Evolutionary conservation across 148 eudicot species (phyloP), one percentile per base, ranked within the genome.

Genomic region (Mesembryanthemum crystallinum): DNA sequence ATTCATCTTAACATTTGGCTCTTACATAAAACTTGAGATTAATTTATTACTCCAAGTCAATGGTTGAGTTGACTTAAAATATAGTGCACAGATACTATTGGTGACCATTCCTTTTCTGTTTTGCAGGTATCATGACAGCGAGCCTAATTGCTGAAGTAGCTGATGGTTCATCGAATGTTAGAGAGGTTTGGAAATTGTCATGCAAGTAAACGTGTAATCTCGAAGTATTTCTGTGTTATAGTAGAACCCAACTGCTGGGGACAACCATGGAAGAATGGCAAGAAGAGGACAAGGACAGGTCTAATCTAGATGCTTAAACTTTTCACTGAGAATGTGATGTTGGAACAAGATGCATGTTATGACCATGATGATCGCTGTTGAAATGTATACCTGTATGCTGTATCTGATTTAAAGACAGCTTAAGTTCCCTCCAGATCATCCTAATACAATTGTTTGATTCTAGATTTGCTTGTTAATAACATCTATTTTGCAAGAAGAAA

Each of bases 151-250:
- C 89, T 64, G 91, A 88, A 79, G 76, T 88, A 37, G 78, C 85
- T 39, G 91, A 86, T 60, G 91, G 89, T 65, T 88, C 89, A 67
- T 88, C 91, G 13, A 88, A 88, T 54, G 80, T 88, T 47, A 83
- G 91, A 68, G 91, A 88, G 76, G 89, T 86, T n/a, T 88, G 91
- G 91, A 88, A 88, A 73, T 72, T 88, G 18, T 72, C 84, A 7
- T 79, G 78, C 70, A 84, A 76, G 86, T 80, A 78, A 80, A 79
- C 8, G 17, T 79, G 25, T 42, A 33, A 37, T 54, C 21, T 28
- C 3, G 12, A 28, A 28, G 29, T 12, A 57, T 64, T 63, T 30
- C 49, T 15, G 72, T 23, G 25, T 18, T 51, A 39, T 43, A 1
- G 13, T 7, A 32, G 52, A 20, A 42, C 70, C 24, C 24, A 14